Conservation (phyloP, 148 eudicot species). For the Spergularia bocconei region DNA sequence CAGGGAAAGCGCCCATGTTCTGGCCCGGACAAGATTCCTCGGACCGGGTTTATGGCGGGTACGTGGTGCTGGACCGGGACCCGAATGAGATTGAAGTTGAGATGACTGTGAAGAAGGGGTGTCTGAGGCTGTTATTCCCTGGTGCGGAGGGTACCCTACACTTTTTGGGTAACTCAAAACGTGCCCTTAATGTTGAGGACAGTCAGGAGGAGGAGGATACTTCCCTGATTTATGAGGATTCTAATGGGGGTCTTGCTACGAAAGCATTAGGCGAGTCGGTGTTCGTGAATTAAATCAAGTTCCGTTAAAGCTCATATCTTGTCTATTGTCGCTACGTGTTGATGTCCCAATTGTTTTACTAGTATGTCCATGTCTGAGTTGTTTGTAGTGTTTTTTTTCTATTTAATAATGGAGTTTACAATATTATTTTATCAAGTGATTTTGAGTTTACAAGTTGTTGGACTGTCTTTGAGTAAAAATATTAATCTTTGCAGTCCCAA, state of each 20-base stretch:
- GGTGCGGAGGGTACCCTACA: conserved; percentile 1
- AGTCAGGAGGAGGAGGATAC: neutral
- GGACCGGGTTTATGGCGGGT: neutral
- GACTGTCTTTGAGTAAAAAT: too few relatives aligned
- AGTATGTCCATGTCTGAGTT: too few relatives aligned
- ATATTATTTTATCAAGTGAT: too few relatives aligned
- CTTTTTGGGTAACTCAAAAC: neutral
- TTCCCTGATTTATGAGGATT: neutral
- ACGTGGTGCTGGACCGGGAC: conserved; percentile 3
- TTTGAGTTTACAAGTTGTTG: too few relatives aligned
- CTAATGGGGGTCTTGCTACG: neutral
- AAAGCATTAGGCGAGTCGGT: neutral
- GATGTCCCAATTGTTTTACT: too few relatives aligned
- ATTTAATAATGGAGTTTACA: too few relatives aligned
- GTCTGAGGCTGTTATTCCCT: conserved; percentile 1
- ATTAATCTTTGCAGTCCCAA: too few relatives aligned
- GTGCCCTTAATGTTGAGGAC: neutral
- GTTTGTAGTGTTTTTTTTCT: too few relatives aligned
- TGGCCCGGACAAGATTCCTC: neutral
- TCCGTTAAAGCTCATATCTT: neutral
- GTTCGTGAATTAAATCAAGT: neutral
- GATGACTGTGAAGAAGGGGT: conserved; percentile 8
- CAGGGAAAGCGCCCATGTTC: neutral
- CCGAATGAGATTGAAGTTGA: neutral
- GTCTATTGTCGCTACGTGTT: neutral